Percentiles rank a stretch among this genome's conserved stretches.
phyloP scores from a whole-genome alignment of 371 early-diverging fungal species.

The Mucor velutinosus region DNA sequence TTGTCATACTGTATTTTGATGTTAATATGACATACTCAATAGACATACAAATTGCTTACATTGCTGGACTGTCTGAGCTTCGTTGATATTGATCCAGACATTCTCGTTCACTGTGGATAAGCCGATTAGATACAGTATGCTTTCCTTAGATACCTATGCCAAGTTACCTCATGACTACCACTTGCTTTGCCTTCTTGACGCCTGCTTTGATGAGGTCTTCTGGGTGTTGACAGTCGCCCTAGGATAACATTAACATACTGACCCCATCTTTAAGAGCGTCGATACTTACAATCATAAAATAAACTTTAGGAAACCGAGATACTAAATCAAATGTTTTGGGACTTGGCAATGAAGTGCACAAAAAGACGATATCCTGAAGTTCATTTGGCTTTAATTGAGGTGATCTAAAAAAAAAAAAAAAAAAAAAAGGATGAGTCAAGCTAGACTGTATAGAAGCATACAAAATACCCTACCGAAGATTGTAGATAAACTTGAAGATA shows the following conservation, averaged over 20 bases:
- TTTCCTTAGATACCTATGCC: background rate
- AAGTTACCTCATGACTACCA: constrained; percentile 59
- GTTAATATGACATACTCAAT: background rate
- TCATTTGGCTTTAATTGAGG: constrained; percentile 41
- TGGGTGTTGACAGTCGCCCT: constrained; percentile 62
- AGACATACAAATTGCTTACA: constrained; percentile 29
- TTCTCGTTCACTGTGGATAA: constrained; percentile 38
- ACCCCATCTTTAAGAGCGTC: background rate
- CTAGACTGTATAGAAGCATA: background rate
- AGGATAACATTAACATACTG: background rate
- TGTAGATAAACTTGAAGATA: constrained; percentile 51
- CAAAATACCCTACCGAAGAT: constrained; percentile 29
- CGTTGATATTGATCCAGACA: constrained; percentile 37
- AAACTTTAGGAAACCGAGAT: constrained; percentile 56
- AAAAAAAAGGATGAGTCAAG: background rate
- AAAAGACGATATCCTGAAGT: constrained; percentile 57
- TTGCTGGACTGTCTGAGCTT: constrained; percentile 49
- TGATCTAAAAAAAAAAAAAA: constrained; percentile 27
- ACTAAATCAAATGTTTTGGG: constrained; percentile 48
- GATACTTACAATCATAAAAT: constrained; percentile 51
- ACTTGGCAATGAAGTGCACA: constrained; percentile 47
- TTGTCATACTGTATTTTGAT: constrained; percentile 29
- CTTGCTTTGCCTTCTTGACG: constrained; percentile 55
- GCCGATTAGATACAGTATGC: background rate
- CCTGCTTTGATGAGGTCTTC: constrained; percentile 63